Conservation (phyloP, 805 yeast genomes). For the Deakozyma indianensis region DNA sequence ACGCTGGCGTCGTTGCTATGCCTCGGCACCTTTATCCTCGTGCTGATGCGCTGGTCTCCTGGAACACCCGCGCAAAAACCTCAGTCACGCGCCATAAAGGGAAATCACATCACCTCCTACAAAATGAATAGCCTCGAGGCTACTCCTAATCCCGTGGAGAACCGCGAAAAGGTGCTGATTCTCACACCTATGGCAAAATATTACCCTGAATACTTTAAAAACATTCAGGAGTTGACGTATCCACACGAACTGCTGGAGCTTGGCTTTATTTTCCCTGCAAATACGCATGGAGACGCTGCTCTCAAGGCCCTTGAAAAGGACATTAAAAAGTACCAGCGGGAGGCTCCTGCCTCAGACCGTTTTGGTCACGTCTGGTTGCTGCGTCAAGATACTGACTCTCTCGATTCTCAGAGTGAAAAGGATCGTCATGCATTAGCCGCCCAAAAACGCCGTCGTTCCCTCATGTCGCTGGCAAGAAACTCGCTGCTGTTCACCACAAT, state of each 20-base stretch:
- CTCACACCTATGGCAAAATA: constrained; percentile 86
- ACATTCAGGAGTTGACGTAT: constrained; percentile 57
- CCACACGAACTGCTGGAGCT: constrained; percentile 76
- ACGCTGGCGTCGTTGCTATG: constrained; percentile 1
- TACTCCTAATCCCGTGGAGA: constrained; percentile 54
- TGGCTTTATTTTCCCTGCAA: constrained; percentile 85
- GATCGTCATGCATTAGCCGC: constrained; percentile 79
- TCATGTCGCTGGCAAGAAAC: constrained; percentile 92
- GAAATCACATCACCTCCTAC: constrained; percentile 12
- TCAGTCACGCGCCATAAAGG: constrained; percentile 10
- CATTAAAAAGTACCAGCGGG: constrained; percentile 50
- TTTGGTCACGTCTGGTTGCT: constrained; percentile 76
- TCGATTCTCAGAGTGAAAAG: constrained; percentile 63
- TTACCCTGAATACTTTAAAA: constrained; percentile 77
- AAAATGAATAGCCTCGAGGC: constrained; percentile 65
- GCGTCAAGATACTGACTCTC: constrained; percentile 73
- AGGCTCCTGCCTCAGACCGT: constrained; percentile 44
- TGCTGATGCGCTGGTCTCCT: background rate
- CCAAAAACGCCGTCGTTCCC: constrained; percentile 77
- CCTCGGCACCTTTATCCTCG: background rate
- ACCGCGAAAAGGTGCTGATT: constrained; percentile 71
- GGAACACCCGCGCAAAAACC: constrained; percentile 5
- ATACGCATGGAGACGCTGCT: constrained; percentile 67
- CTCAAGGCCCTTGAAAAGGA: constrained; percentile 59
- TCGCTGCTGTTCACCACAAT: constrained; percentile 78